phyloP scores from a whole-genome alignment of 192 early-diverging fungal genomes.

The Backusella liffmaniae region DNA sequence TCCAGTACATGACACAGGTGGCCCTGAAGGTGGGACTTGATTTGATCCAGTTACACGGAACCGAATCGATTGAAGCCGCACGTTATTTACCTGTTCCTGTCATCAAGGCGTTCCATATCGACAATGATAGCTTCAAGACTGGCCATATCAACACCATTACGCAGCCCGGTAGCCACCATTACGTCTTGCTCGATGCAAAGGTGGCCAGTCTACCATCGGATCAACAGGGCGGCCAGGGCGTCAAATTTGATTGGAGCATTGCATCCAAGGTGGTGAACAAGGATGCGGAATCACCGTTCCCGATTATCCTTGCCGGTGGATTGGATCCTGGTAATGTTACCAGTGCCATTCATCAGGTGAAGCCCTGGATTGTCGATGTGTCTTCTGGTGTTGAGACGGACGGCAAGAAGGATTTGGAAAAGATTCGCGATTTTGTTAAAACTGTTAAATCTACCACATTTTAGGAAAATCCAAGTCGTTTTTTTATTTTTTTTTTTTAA shows the following conservation, averaged over 20 bases:
- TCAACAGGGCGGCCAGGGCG: constrained; percentile 77
- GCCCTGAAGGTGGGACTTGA: constrained; percentile 72
- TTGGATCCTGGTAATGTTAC: constrained; percentile 79
- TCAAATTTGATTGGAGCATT: constrained; percentile 84
- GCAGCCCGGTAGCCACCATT: constrained; percentile 53
- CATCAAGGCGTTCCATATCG: constrained; percentile 89
- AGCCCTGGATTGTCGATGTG: constrained; percentile 89
- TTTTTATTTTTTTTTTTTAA: not conserved
- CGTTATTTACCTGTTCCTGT: constrained; percentile 75
- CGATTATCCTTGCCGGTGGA: constrained; percentile 88
- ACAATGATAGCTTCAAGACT: constrained; percentile 45
- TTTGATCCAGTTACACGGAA: constrained; percentile 93
- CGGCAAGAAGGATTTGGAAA: constrained; percentile 71
- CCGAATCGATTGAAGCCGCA: constrained; percentile 64
- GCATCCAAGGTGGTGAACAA: constrained; percentile 51
- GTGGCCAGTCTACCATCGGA: constrained; percentile 41
- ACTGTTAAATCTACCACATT: constrained; percentile 48
- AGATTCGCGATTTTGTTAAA: constrained; percentile 72
- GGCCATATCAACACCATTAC: constrained; percentile 36
- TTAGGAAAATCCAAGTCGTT: not conserved
- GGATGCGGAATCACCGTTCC: constrained; percentile 39
- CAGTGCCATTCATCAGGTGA: constrained; percentile 62
- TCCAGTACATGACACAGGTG: constrained; percentile 71
- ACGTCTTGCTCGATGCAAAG: constrained; percentile 65
- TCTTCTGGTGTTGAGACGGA: constrained; percentile 88